Evolutionary conservation across 2,329 filamentous ascomycete species (phyloP), one percentile per base, ranked within the genome.

Genomic region (Stromatinia cepivora): DNA sequence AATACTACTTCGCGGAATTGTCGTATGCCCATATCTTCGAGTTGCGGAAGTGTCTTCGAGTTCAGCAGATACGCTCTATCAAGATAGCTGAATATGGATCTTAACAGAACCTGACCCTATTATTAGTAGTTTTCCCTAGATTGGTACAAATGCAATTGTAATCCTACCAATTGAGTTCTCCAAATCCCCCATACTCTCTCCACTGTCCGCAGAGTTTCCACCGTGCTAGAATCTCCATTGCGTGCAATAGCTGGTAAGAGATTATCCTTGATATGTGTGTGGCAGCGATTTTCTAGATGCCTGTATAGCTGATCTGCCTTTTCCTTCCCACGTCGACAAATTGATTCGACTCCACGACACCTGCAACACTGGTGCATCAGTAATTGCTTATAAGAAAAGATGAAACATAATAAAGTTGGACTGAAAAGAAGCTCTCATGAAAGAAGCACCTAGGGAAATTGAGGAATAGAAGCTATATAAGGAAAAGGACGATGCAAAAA

Each of bases 41-140:
- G 88, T 46, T 91, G 91, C 13, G 85, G 84, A 48, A 86, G 81
- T 31, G 90, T 87, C 73, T 90, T 88, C 58, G 89, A 88, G 69
- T 90, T 89, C 3, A 97, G 83, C 10, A 99, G 84, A 77, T 93
- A 97, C 2, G 93, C 92, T 72, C 95, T 89, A 78, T 99, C 94
- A 73, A 99, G 86, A 77, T 94, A 99, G 81, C 93, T 97, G 81
- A 97, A 98, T 52, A 96, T 91, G 72, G 92, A 94, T 62, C 93
- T 88, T 66, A 99, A 87, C 20, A 90, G 89, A 73, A 89, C 86
- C 89, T 93, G 74, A 63, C 46, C 22, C 28, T 8, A 39, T 73
- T 75, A 72, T 71, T 48, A 45, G 42, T 52, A 66, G 11, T 25
- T 25, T 45, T 34, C 25, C 17, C 36, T 36, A 58, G 22, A 58